phyloP scores from a whole-genome alignment of 768 basidiomycete species.

The Boletales sp. region DNA sequence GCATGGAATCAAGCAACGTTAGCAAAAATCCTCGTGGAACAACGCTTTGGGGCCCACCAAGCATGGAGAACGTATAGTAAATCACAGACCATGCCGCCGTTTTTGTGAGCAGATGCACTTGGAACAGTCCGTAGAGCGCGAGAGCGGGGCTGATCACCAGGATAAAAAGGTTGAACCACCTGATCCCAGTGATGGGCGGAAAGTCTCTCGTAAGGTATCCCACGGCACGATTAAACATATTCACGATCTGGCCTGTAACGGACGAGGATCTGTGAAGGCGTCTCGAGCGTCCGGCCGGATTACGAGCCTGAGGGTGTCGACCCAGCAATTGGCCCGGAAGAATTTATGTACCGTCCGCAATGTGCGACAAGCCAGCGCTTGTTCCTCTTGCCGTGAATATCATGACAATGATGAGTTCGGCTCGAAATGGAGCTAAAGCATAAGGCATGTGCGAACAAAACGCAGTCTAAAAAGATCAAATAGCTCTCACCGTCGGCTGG shows the following conservation, averaged over 20 bases:
- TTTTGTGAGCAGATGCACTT: conserved; percentile 40
- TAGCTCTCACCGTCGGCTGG: too few species aligned
- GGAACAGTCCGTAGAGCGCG: conserved; percentile 63
- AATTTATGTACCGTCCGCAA: conserved; percentile 25
- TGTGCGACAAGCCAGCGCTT: conserved; percentile 15
- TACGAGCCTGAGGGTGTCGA: conserved; percentile 9
- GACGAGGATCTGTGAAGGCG: neutral
- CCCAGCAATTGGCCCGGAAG: conserved; percentile 7
- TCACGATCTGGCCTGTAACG: neutral
- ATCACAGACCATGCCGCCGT: conserved; percentile 62
- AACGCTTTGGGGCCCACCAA: conserved; percentile 46
- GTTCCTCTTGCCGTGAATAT: conserved; percentile 12
- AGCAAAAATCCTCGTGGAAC: conserved; percentile 9
- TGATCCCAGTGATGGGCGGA: conserved; percentile 52
- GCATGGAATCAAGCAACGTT: neutral
- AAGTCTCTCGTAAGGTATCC: conserved; percentile 27
- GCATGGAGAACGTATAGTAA: conserved; percentile 90
- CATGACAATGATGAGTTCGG: conserved; percentile 18
- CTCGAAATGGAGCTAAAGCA: conserved; percentile 10
- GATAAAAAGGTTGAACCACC: conserved; percentile 76
- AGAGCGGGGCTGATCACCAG: conserved; percentile 69
- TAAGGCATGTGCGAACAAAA: conserved; percentile 13
- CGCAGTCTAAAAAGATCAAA: neutral
- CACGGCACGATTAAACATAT: conserved; percentile 10
- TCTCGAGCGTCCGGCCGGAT: conserved; percentile 2